Evolutionary conservation across 805 yeast genomes (phyloP), one percentile per base, ranked within the genome.

Genomic region (Candida golubevii): DNA sequence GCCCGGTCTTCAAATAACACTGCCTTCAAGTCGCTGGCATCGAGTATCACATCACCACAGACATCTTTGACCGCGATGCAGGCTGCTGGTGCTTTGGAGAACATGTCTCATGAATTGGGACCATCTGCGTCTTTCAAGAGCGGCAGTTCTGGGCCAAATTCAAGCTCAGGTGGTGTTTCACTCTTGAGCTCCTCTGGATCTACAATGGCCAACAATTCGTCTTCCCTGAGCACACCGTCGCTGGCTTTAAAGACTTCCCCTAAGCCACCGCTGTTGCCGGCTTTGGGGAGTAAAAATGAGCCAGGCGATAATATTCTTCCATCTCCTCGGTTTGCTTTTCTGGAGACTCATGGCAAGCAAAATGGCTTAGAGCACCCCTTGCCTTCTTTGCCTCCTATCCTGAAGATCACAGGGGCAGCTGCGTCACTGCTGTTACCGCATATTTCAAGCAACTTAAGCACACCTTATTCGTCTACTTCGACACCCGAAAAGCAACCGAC

Each of bases 321-420:
- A 1, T 68, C 77, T 1, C 77, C 79, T 1, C 65, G 74, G 3
- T 73, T 75, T 49, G 77, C 77, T 0, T 74, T 79, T 5, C 77
- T 71, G 46, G 67, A 55, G 44, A 66, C 57, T 41, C 40, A 36
- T 11, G 42, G 36, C 10, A 42, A 46, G 39, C 41, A 23, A 7
- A 45, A 50, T 14, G 26, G 40, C 12, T 29, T 34, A 32, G 49
- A 48, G 33, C 48, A 41, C 41, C 39, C 48, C 13, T 47, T 50
- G 33, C 49, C 56, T 7, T 38, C 50, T 3, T 51, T 55, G 40
- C 57, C 56, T 9, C 56, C 56, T 6, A 40, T 54, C 33, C 63
- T 53, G 34, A 64, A 55, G 41, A 59, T 58, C 13, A 41, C 59
- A 11, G 46, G 40, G 6, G 23, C 39, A 11, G 26, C 36, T 36